Percentiles rank a stretch among this genome's conserved stretches.
These are phyloP conservation scores for Lenzites betulinus DNA, from an alignment of 768 basidiomycete genomes.

Conservation along the genomic window DNA sequence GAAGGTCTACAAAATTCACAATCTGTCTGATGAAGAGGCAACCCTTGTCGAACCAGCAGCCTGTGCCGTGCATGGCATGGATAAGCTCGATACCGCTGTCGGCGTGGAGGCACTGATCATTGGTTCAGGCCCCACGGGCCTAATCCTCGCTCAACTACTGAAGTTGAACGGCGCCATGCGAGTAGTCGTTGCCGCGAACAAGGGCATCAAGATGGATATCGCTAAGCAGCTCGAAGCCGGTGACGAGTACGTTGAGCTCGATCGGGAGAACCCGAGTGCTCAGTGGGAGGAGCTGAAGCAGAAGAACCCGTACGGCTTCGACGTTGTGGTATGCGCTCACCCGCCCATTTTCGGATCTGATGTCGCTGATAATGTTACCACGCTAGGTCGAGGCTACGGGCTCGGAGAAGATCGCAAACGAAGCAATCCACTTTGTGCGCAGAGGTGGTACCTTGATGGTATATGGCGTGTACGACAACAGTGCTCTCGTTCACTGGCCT, in stretches of 20 bases:
- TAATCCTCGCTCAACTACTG: slow-evolving; percentile 85
- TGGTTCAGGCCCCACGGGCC: slow-evolving; percentile 91
- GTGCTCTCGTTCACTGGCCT: slow-evolving; percentile 82
- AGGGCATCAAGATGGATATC: slow-evolving; percentile 88
- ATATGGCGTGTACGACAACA: slow-evolving; percentile 90
- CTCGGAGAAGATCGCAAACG: slow-evolving; percentile 83
- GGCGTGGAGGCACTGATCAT: slow-evolving; percentile 84
- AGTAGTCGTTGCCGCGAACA: slow-evolving; percentile 86
- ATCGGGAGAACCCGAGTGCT: slow-evolving; percentile 67
- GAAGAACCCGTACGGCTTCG: slow-evolving; percentile 86
- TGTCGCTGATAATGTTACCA: not conserved
- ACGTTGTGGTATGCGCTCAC: slow-evolving; percentile 58
- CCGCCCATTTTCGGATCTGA: not conserved
- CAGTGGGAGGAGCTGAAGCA: slow-evolving; percentile 83
- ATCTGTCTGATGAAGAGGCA: slow-evolving; percentile 84
- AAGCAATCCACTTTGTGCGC: slow-evolving; percentile 87
- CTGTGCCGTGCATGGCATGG: slow-evolving; percentile 90
- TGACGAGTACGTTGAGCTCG: slow-evolving; percentile 86
- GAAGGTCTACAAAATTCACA: slow-evolving; percentile 86
- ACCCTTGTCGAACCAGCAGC: slow-evolving; percentile 89
- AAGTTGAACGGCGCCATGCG: slow-evolving; percentile 83
- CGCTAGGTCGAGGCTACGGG: slow-evolving; percentile 69
- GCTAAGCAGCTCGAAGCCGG: slow-evolving; percentile 77
- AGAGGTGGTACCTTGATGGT: slow-evolving; percentile 84
- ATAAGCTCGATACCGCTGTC: slow-evolving; percentile 81